A percentile compares a stretch with the other conserved stretches of the same genome.
Evolutionary conservation across 1,284 basidiomycete species (phyloP).

Genomic region (Marasmius fiardii): DNA sequence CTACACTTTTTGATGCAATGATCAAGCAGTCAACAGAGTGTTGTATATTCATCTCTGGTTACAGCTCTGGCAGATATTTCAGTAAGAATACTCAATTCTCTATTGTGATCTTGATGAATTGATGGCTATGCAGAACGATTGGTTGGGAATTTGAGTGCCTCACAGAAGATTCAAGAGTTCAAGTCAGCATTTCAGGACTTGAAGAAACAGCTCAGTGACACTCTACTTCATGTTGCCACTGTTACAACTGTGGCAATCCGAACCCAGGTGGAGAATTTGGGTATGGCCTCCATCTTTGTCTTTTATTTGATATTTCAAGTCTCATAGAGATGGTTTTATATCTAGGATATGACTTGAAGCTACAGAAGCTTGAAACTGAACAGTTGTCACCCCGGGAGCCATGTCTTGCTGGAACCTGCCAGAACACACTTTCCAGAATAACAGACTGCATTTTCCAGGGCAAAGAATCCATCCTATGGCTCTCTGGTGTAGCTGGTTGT

Average conservation of each 20-base stretch:
- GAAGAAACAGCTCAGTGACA: not conserved
- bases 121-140: no score
- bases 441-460: conserved; percentile 3
- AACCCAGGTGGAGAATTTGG: not conserved
- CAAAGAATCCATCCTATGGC: conserved; percentile 4
- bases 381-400: not conserved
- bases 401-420: no score
- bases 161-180: not conserved
- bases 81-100: no score
- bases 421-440: no score
- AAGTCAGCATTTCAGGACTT: not conserved
- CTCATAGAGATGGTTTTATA: no score
- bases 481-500: conserved; percentile 5
- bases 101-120: no score
- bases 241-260: not conserved
- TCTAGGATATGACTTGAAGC: not conserved
- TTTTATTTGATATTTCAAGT: no score
- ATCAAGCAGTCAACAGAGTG: not conserved
- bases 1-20: not conserved
- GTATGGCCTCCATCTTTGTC: no score
- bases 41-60: not conserved
- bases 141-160: no score
- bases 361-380: not conserved
- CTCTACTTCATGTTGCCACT: not conserved
- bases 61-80: no score